Evolutionary conservation across 2,329 filamentous ascomycete genomes (phyloP).

Genomic region (Calonectria ilicicola): DNA sequence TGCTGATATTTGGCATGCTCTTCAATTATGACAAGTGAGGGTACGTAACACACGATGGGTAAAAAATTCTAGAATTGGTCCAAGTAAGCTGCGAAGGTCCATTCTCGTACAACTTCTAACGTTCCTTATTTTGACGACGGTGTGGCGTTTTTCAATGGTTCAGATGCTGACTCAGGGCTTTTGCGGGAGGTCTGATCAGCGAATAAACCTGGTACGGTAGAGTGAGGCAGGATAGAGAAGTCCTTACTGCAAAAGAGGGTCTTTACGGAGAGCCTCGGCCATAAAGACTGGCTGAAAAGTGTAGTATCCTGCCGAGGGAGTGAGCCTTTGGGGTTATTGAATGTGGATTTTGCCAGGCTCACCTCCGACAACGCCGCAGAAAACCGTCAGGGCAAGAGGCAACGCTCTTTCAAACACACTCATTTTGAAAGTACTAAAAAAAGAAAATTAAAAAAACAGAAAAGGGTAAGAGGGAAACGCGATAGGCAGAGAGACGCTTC

Average conservation of each 20-base stretch:
- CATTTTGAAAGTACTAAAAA: slow-evolving; percentile 35
- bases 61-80: background rate
- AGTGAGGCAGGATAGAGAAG: too few species aligned
- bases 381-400: slow-evolving; percentile 50
- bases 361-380: slow-evolving; percentile 54
- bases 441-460: background rate
- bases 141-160: slow-evolving; percentile 22
- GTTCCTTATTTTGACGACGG: slow-evolving; percentile 22
- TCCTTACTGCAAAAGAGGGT: slow-evolving; percentile 28
- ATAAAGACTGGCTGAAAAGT: slow-evolving; percentile 52
- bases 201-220: too few species aligned
- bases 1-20: background rate
- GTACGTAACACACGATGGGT: too few species aligned
- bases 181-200: background rate
- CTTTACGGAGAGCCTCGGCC: slow-evolving; percentile 30
- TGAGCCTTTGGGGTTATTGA: slow-evolving; percentile 19
- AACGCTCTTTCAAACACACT: slow-evolving; percentile 50
- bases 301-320: slow-evolving; percentile 46
- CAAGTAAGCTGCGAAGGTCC: background rate
- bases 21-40: background rate
- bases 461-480: too few species aligned
- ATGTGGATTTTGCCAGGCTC: slow-evolving; percentile 21
- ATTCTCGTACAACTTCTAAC: background rate
- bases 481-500: background rate
- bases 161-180: slow-evolving; percentile 28